Percentiles rank a stretch among this genome's conserved stretches.
These are phyloP conservation scores for Moesziomyces parantarcticus DNA, from an alignment of 1,284 basidiomycete species.

Conservation along the genomic window DNA sequence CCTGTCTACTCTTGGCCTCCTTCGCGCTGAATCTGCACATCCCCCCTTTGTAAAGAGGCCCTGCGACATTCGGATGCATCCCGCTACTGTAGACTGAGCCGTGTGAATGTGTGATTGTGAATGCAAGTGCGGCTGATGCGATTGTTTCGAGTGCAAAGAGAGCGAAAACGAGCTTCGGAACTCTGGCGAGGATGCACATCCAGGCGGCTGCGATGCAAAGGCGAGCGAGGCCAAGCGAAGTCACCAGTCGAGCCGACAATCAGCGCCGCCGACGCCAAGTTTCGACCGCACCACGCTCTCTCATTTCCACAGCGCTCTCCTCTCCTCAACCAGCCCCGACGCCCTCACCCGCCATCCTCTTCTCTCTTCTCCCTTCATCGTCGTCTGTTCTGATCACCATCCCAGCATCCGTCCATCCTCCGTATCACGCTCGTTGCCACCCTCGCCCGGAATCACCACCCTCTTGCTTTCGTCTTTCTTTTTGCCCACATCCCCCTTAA, in stretches of 20 bases:
- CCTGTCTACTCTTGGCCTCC: slow-evolving; percentile 1
- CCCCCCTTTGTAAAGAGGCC: neutral
- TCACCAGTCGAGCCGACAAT: neutral
- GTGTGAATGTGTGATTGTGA: neutral
- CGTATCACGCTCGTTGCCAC: neutral
- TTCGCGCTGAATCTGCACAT: neutral
- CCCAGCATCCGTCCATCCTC: neutral
- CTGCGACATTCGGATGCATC: neutral
- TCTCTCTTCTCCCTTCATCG: neutral
- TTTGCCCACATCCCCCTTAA: neutral
- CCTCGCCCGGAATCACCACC: neutral
- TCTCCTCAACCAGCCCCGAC: neutral
- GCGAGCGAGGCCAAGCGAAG: neutral
- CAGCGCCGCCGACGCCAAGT: neutral
- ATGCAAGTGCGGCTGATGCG: no score
- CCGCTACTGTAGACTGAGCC: neutral
- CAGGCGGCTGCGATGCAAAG: neutral
- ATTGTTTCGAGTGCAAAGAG: no score
- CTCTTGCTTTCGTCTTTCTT: neutral
- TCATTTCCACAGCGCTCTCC: neutral
- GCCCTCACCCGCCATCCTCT: neutral
- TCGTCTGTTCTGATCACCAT: neutral
- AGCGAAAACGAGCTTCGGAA: no score
- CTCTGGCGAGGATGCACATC: no score
- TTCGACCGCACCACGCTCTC: neutral